phyloP scores from a whole-genome alignment of 2,329 filamentous ascomycete species.

The Geosmithia flava region DNA sequence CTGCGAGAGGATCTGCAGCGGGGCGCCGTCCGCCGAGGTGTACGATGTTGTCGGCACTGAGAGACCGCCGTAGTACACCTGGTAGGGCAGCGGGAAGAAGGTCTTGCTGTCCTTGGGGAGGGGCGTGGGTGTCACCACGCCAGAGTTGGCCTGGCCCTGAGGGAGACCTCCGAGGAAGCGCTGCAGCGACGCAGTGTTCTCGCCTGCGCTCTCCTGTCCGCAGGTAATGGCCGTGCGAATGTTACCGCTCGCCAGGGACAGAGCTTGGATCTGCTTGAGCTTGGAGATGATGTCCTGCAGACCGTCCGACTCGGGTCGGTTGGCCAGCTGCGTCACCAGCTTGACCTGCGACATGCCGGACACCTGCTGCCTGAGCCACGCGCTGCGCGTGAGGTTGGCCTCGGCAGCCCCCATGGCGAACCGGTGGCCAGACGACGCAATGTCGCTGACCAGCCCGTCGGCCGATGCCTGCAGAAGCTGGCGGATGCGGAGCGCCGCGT shows the following conservation, averaged over 20 bases:
- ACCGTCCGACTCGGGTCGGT: conserved; percentile 54
- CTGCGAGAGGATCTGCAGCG: conserved; percentile 80
- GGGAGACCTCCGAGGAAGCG: conserved; percentile 47
- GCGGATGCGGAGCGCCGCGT: conserved; percentile 69
- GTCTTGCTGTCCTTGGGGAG: conserved; percentile 51
- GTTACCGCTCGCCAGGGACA: conserved; percentile 57
- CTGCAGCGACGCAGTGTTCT: conserved; percentile 60
- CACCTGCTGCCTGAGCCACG: conserved; percentile 71
- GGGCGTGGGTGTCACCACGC: conserved; percentile 17
- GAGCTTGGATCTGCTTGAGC: conserved; percentile 71
- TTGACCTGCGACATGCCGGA: conserved; percentile 83
- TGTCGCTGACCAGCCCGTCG: conserved; percentile 81
- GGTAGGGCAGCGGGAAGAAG: conserved; percentile 90
- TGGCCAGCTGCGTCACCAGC: conserved; percentile 67
- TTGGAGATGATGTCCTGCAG: conserved; percentile 68
- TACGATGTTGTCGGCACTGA: conserved; percentile 79
- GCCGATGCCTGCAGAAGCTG: conserved; percentile 79
- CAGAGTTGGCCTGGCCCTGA: conserved; percentile 1
- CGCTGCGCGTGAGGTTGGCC: conserved; percentile 60
- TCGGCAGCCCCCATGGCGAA: conserved; percentile 79
- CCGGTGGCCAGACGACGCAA: conserved; percentile 80
- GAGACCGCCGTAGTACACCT: conserved; percentile 87
- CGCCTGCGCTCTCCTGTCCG: conserved; percentile 55
- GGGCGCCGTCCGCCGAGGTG: conserved; percentile 58
- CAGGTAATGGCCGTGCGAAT: conserved; percentile 81